Conservation (phyloP, 345 rosid genomes). For the Rubroshorea leprosula region DNA sequence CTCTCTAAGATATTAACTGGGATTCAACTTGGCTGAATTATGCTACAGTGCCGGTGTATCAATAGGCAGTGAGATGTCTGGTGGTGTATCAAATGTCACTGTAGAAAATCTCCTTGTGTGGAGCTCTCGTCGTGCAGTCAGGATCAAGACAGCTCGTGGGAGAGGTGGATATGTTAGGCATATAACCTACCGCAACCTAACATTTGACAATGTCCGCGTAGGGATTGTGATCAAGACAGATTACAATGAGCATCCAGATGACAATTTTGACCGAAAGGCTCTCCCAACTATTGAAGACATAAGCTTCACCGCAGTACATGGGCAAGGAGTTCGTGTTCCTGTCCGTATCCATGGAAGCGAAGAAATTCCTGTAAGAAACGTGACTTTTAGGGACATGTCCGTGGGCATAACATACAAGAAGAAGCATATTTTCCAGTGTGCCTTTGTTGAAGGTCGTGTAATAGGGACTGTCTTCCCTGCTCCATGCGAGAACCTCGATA, state of each 20-base stretch:
- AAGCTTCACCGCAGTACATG: slow-evolving; percentile 69
- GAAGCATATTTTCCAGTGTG: slow-evolving; percentile 91
- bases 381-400: slow-evolving; percentile 77
- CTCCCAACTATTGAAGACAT: slow-evolving; percentile 59
- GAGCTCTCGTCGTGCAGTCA: slow-evolving; percentile 89
- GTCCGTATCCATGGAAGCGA: slow-evolving; percentile 92
- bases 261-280: slow-evolving; percentile 71
- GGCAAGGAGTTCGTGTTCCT: slow-evolving; percentile 92
- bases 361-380: slow-evolving; percentile 74
- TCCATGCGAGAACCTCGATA: slow-evolving; percentile 90
- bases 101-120: slow-evolving; percentile 78
- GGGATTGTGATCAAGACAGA: slow-evolving; percentile 91
- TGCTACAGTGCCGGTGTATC: slow-evolving; percentile 89
- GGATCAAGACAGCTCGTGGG: slow-evolving; percentile 96
- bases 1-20: slow-evolving; percentile 13
- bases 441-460: slow-evolving; percentile 77
- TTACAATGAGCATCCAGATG: slow-evolving; percentile 93
- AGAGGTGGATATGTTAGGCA: slow-evolving; percentile 77
- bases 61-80: slow-evolving; percentile 99
- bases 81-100: slow-evolving; percentile 82
- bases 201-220: slow-evolving; percentile 78
- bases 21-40: slow-evolving; percentile 16
- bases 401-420: slow-evolving; percentile 91
- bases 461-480: slow-evolving; percentile 82
- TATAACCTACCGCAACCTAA: slow-evolving; percentile 66